These are phyloP conservation scores for Extremus antarcticus DNA, from an alignment of 495 filamentous ascomycete species.

Conservation along the genomic window DNA sequence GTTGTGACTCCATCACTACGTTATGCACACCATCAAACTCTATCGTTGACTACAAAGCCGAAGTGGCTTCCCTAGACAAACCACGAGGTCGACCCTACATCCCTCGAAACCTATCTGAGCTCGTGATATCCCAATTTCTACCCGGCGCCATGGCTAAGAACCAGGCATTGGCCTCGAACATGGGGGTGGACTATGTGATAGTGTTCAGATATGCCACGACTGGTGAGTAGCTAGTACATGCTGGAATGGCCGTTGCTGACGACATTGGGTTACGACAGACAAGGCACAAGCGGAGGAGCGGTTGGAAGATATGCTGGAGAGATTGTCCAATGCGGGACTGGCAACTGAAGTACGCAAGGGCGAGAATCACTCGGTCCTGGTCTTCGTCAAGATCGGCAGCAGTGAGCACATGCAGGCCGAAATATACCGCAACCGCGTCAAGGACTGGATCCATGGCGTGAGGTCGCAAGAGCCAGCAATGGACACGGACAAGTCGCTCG, in stretches of 20 bases:
- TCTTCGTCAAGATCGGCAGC: constrained; percentile 72
- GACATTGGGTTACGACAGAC: constrained; percentile 36
- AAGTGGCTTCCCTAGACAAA: neutral
- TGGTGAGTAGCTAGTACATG: constrained; percentile 36
- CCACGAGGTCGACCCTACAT: neutral
- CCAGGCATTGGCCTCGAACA: constrained; percentile 39
- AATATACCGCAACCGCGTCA: constrained; percentile 55
- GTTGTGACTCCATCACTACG: no score
- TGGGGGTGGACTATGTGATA: constrained; percentile 88
- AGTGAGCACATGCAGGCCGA: constrained; percentile 46
- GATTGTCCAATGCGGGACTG: constrained; percentile 63
- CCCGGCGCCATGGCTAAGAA: constrained; percentile 23
- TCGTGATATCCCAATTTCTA: constrained; percentile 12
- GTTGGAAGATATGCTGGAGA: constrained; percentile 63
- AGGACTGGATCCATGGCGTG: constrained; percentile 93
- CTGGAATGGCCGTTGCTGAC: neutral
- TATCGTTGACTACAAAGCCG: neutral
- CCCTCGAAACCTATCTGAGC: constrained; percentile 2
- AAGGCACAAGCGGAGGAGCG: constrained; percentile 54
- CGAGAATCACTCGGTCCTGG: constrained; percentile 60
- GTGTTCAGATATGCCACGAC: constrained; percentile 58
- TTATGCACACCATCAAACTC: neutral
- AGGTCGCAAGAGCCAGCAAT: constrained; percentile 66
- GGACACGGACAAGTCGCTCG: constrained; percentile 52
- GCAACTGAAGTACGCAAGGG: constrained; percentile 77